Evolutionary conservation across 106 monocot species (phyloP).

Genomic region (Hemerocallis citrina): DNA sequence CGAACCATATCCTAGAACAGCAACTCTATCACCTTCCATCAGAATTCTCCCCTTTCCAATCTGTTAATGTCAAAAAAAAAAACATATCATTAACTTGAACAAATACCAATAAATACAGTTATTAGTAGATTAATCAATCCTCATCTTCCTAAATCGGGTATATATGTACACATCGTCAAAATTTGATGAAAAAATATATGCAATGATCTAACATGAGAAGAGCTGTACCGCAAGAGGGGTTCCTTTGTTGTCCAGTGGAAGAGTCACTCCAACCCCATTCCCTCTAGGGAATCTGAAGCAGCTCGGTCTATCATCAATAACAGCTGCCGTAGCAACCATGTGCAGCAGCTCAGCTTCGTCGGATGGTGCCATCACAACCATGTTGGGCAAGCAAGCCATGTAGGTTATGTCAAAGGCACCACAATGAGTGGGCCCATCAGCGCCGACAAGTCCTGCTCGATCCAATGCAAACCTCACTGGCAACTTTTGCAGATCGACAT

Average conservation of each 20-base stretch:
- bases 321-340: conserved; percentile 86
- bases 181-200: too few relatives aligned
- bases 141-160: too few relatives aligned
- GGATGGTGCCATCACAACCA: conserved; percentile 92
- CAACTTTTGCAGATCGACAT: conserved; percentile 78
- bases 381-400: conserved; percentile 95
- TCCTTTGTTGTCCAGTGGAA: conserved; percentile 58
- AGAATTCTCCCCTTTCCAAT: conserved; percentile 80
- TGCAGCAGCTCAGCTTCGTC: conserved; percentile 89
- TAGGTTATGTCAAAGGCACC: conserved; percentile 80
- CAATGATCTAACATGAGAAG: background rate
- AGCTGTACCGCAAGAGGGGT: conserved; percentile 54
- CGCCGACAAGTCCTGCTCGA: conserved; percentile 81
- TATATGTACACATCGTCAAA: too few relatives aligned
- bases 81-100: background rate
- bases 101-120: too few relatives aligned
- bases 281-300: conserved; percentile 89
- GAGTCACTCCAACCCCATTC: conserved; percentile 53
- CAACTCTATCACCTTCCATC: conserved; percentile 54
- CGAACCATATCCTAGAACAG: conserved; percentile 52
- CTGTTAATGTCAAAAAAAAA: conserved; percentile 30
- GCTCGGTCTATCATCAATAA: conserved; percentile 70
- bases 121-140: too few relatives aligned
- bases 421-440: conserved; percentile 88
- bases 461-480: conserved; percentile 80